A percentile compares a stretch with the other conserved stretches of the same genome.
Evolutionary conservation across 192 early-diverging fungal species (phyloP).

Genomic region (Rhizoclosmatium globosum): DNA sequence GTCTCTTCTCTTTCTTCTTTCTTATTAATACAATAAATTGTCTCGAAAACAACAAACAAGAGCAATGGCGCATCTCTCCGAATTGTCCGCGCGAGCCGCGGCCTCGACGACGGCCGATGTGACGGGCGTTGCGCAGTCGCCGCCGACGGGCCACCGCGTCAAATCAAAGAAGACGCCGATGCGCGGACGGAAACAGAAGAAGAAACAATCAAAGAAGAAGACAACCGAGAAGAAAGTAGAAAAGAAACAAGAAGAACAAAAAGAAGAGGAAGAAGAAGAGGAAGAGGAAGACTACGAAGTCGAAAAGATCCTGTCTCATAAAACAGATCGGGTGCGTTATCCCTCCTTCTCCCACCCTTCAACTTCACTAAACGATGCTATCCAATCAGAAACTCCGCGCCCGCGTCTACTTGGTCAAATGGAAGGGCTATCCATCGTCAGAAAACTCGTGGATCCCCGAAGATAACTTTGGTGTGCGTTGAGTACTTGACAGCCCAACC

Average conservation of each 20-base stretch:
- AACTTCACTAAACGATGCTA: neutral
- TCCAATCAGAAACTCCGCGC: neutral
- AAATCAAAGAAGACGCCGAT: neutral
- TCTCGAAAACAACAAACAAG: too few relatives aligned
- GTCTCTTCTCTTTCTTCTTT: too few relatives aligned
- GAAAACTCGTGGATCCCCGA: conserved; percentile 18
- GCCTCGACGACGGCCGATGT: too few relatives aligned
- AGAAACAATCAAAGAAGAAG: too few relatives aligned
- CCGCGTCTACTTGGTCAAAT: conserved; percentile 10
- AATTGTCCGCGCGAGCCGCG: too few relatives aligned
- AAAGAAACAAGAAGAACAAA: neutral
- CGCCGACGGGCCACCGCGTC: neutral
- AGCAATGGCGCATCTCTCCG: too few relatives aligned
- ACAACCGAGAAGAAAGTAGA: neutral
- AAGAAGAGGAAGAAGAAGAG: neutral
- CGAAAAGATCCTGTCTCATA: conserved; percentile 3
- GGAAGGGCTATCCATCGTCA: neutral
- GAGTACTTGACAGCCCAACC: neutral
- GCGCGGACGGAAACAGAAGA: too few relatives aligned
- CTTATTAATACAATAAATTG: too few relatives aligned
- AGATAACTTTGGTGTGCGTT: conserved; percentile 1
- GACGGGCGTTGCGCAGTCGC: too few relatives aligned
- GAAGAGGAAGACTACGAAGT: neutral
- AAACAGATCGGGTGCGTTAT: neutral
- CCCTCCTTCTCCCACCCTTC: neutral